Base-by-base conservation (phyloP, 352 stramenopile species). In the Phytophthora podocarpi region DNA sequence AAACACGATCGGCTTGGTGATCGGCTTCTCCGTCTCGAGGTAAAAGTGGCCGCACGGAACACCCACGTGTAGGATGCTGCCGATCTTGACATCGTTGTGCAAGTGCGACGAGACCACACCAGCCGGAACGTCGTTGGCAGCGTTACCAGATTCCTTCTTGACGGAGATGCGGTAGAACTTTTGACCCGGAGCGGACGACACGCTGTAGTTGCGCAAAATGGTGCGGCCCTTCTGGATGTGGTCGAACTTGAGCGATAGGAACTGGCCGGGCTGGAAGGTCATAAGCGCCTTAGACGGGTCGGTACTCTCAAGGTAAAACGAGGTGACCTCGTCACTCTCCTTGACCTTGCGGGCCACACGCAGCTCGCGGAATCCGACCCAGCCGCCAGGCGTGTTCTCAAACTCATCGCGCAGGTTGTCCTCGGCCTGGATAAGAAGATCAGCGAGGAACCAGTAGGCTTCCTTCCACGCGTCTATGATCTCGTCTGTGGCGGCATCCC, bases 341-440 rank as follows among this genome's bases (percentile, higher is more conserved):
- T 61, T 53, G 18, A 76, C 73, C 43, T 89, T 91, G 34, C 64
- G 70, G 21, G 52, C 64, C 13, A 91, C 74, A 27, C 67, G 62
- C 31, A 91, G 78, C n/a, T 87, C 66, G 47, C 80, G 78, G 59
- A 75, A 86, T 45, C 78, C 80, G 23, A 64, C 50, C 82, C 82
- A 91, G 1, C 82, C 82, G 28, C 80, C 79, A 5, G 65, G 47
- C 21, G 55, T 47, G 20, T 59, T 16, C 31, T 69, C 75, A 9
- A 74, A 58, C 15, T 55, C 59, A 16, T 70, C 76, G 24, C 82
- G 79, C 7, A 74, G 26, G 5, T 73, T 64, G 28, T 78, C 70
- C 34, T 91, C 82, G 15, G 68, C 70, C 35, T 76, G 70, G 63
- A 91, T 89, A 37, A 86, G 75, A 26, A 91, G 74, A 27, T 79